A percentile compares a stretch with the other conserved stretches of the same genome.
Evolutionary conservation across 2,329 filamentous ascomycete genomes (phyloP).

Genomic region (Aspergillus texensis): DNA sequence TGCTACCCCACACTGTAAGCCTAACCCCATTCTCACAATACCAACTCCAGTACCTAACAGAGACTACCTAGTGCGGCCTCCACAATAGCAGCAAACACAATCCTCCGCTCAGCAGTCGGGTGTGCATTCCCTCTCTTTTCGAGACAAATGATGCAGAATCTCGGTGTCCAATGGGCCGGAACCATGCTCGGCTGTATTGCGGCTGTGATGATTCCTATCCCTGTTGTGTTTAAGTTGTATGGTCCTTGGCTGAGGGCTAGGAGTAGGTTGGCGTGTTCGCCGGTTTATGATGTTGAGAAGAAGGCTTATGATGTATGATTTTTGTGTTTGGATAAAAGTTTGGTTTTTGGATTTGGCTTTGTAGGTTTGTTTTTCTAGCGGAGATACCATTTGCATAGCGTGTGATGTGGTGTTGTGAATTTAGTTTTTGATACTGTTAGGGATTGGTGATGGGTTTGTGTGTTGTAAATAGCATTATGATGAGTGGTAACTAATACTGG

Average conservation of each 20-base stretch:
- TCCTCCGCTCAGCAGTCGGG: slow-evolving; percentile 41
- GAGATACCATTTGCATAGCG: slow-evolving; percentile 13
- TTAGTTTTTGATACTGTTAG: not conserved
- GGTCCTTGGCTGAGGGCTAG: slow-evolving; percentile 34
- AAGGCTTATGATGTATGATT: slow-evolving; percentile 11
- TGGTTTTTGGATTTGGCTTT: not conserved
- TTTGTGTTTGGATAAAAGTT: not conserved
- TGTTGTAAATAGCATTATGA: not conserved
- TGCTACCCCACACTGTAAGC: slow-evolving; percentile 45
- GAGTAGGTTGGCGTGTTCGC: slow-evolving; percentile 29
- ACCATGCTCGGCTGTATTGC: slow-evolving; percentile 43
- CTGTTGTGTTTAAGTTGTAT: slow-evolving; percentile 34
- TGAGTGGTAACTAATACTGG: not conserved
- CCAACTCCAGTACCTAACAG: not conserved
- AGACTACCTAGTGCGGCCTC: slow-evolving; percentile 38
- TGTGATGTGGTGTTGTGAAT: slow-evolving; percentile 1
- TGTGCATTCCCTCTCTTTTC: slow-evolving; percentile 43
- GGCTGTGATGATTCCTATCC: slow-evolving; percentile 41
- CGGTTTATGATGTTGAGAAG: slow-evolving; percentile 13
- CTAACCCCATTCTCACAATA: no score
- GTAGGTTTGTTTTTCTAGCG: not conserved
- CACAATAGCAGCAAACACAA: slow-evolving; percentile 44
- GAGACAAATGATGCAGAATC: slow-evolving; percentile 20
- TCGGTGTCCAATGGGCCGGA: slow-evolving; percentile 43
- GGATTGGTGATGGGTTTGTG: not conserved